Base-by-base conservation (phyloP, 495 filamentous ascomycete species). In the Aspergillus sparsus region DNA sequence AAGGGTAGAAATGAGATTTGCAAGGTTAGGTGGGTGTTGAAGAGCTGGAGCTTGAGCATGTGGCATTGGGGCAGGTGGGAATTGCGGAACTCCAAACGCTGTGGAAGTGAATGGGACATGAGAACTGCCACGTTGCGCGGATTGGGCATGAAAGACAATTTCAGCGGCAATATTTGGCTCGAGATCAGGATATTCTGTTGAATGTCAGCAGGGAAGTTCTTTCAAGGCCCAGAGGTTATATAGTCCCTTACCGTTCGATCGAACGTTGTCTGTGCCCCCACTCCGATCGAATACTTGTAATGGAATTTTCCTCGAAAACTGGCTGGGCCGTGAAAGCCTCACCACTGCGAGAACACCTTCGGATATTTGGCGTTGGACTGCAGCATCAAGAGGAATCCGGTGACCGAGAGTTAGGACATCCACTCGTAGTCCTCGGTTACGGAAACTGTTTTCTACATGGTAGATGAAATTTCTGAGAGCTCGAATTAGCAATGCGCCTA, bases 301-400 rank as follows among this genome's bases (percentile, higher is more conserved):
- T 2, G 87, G 81, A 53, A 97, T 87, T 62, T 85, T 89, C 49
- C 87, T 85, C 2, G 80, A 83, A 34, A 79, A 76, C 63, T 96
- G 89, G 32, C 89, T 83, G 45, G 77, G 73, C 7, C 81, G 77
- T 39, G 87, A 86, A 13, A 98, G 83, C 57, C 89, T 87, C 13
- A 88, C 85, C 18, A 97, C 88, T 21, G 89, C 94, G 46, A 87
- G 85, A 12, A 98, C 94, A 18, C 94, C 93, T 73, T 97, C 93
- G 32, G 91, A 68, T 42, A 94, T 89, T 70, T 96, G 92, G 55
- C 91, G 84, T 61, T 90, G 86, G 50, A 98, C 82, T 10, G 96
- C 86, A 2, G 87, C 85, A 42, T 84, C 83, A 39, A 93, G 84
- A 34, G 87, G 82, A 35, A 96, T 85, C 21, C 90, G 85, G n/a